Percentiles rank a stretch among this genome's conserved stretches.
These are phyloP conservation scores for Stereocaulon alpinum DNA, from an alignment of 495 filamentous ascomycete genomes.

Conservation along the genomic window DNA sequence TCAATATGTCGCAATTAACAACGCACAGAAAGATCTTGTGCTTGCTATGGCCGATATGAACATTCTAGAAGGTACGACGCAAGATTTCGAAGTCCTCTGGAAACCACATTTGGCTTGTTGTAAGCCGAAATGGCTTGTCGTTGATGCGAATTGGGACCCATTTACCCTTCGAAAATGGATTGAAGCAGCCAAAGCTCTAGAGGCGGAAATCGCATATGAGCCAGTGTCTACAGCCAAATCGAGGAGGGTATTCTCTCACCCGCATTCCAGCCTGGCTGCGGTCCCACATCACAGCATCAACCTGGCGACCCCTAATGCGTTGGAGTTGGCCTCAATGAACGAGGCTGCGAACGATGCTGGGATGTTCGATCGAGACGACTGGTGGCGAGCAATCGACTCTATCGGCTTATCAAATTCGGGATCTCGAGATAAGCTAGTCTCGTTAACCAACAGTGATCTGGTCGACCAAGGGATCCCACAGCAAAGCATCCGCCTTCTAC, in stretches of 20 bases:
- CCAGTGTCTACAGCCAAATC: constrained; percentile 82
- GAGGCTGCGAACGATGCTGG: constrained; percentile 47
- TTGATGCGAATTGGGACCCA: constrained; percentile 75
- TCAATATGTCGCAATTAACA: constrained; percentile 87
- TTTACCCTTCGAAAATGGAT: constrained; percentile 53
- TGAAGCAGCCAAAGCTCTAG: constrained; percentile 39
- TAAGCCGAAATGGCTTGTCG: constrained; percentile 60
- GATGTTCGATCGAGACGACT: constrained; percentile 56
- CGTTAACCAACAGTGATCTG: constrained; percentile 46
- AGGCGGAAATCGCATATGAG: constrained; percentile 65
- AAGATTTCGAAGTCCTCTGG: constrained; percentile 44
- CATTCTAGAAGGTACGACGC: constrained; percentile 54
- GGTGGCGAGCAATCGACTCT: constrained; percentile 71
- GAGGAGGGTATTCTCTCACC: constrained; percentile 50
- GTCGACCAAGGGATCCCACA: constrained; percentile 78
- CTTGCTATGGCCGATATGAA: constrained; percentile 92
- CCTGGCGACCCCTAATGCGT: constrained; percentile 70
- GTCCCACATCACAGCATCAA: constrained; percentile 55
- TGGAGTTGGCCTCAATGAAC: constrained; percentile 73
- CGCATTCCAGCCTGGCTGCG: constrained; percentile 30
- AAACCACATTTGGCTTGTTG: constrained; percentile 43
- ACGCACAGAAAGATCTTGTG: constrained; percentile 65
- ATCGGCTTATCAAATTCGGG: constrained; percentile 49
- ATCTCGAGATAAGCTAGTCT: constrained; percentile 54
- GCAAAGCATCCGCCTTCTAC: constrained; percentile 73